Percentiles rank a stretch among this genome's conserved stretches.
Evolutionary conservation across 75 land plant species (phyloP).

Genomic region (Gnetum montanum): DNA sequence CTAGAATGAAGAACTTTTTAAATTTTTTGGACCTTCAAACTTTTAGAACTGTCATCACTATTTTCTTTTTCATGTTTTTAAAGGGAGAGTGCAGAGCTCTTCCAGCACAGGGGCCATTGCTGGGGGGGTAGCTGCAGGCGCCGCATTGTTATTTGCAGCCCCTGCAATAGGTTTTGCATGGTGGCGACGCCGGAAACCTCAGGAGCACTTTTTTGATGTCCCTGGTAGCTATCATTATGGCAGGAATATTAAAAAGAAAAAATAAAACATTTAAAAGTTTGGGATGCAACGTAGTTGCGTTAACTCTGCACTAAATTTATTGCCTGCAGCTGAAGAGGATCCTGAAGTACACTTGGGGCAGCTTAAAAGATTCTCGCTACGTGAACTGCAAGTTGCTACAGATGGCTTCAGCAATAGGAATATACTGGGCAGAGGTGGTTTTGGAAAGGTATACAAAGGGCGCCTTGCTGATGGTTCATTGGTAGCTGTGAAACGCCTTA

Average conservation of each 20-base stretch:
- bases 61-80: background rate
- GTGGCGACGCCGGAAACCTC: constrained; percentile 62
- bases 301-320: background rate
- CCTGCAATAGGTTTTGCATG: constrained; percentile 77
- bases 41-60: background rate
- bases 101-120: constrained; percentile 56
- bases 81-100: background rate
- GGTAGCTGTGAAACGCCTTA: constrained; percentile 78
- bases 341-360: constrained; percentile 87
- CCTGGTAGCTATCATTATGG: constrained; percentile 42
- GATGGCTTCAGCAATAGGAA: constrained; percentile 62
- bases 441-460: constrained; percentile 73
- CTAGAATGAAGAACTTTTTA: too few relatives aligned
- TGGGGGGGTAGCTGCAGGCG: constrained; percentile 82
- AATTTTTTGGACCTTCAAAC: too few relatives aligned
- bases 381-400: constrained; percentile 78
- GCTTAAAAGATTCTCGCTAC: constrained; percentile 74
- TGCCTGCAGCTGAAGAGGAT: constrained; percentile 75
- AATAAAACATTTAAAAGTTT: too few relatives aligned
- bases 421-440: constrained; percentile 57
- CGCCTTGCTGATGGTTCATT: constrained; percentile 75
- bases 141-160: constrained; percentile 67
- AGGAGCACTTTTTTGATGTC: constrained; percentile 74
- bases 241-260: too few relatives aligned
- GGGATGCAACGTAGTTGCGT: background rate